Percentiles rank a stretch among this genome's conserved stretches.
These are phyloP conservation scores for Choanephora cucurbitarum DNA, from an alignment of 371 early-diverging fungal genomes.

Conservation along the genomic window DNA sequence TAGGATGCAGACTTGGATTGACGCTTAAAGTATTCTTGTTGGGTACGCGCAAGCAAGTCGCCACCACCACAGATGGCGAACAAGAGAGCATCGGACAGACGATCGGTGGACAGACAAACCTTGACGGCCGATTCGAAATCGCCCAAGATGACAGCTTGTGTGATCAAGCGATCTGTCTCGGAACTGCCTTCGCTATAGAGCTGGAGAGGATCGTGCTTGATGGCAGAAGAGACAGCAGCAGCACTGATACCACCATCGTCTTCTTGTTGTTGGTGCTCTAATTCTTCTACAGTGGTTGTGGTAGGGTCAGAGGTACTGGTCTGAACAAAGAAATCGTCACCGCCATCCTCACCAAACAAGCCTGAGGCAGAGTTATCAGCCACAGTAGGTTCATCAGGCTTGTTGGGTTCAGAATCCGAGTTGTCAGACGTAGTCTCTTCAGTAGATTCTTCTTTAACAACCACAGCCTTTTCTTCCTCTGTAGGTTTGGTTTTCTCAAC, in stretches of 20 bases:
- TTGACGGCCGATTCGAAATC: slow-evolving; percentile 91
- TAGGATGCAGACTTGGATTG: slow-evolving; percentile 62
- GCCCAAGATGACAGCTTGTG: slow-evolving; percentile 82
- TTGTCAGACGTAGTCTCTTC: neutral
- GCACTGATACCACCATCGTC: too few species aligned
- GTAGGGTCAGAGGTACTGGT: neutral
- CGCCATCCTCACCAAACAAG: slow-evolving; percentile 32
- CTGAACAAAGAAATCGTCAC: slow-evolving; percentile 35
- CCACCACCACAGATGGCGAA: slow-evolving; percentile 87
- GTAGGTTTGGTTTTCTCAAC: slow-evolving; percentile 12
- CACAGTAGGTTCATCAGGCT: slow-evolving; percentile 12
- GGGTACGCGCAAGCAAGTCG: slow-evolving; percentile 81
- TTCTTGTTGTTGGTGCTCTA: too few species aligned
- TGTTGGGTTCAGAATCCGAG: slow-evolving; percentile 1
- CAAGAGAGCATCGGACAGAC: slow-evolving; percentile 90
- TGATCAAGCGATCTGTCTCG: slow-evolving; percentile 70
- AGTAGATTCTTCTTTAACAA: neutral
- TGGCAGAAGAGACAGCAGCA: too few species aligned
- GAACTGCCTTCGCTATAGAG: too few species aligned
- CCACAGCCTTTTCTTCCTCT: slow-evolving; percentile 6
- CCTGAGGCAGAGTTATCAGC: slow-evolving; percentile 27
- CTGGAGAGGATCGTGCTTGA: too few species aligned
- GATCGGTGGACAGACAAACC: slow-evolving; percentile 77
- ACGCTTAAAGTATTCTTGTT: slow-evolving; percentile 83
- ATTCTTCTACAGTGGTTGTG: too few species aligned